phyloP scores from a whole-genome alignment of 352 stramenopile species.

The Blastocystis sp. region DNA sequence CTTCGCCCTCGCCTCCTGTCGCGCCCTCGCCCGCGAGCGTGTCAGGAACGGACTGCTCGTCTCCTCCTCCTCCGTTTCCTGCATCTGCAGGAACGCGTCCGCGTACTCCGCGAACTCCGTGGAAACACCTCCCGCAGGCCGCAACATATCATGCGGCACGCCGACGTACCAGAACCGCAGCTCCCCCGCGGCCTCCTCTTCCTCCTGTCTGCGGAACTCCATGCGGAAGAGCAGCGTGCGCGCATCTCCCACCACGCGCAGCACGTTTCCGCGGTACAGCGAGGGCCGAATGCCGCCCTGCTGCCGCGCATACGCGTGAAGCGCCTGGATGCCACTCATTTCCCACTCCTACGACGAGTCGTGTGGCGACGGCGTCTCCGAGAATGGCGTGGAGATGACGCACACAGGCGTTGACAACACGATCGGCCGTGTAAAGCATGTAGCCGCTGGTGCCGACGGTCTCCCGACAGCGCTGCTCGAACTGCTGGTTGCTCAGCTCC shows the following conservation, averaged over 20 bases:
- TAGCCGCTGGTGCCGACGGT: constrained; percentile 14
- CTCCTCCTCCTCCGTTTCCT: background rate
- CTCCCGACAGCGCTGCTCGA: constrained; percentile 8
- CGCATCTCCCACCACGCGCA: constrained; percentile 15
- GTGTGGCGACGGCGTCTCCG: background rate
- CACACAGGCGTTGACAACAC: background rate
- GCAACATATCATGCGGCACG: background rate
- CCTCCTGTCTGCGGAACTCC: background rate
- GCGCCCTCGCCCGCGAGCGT: background rate
- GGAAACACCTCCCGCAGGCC: background rate
- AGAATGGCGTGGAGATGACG: background rate
- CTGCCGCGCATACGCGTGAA: background rate
- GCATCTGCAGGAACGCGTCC: background rate
- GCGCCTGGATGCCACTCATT: background rate
- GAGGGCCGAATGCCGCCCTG: background rate
- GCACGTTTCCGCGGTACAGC: background rate
- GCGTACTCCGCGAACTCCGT: constrained; percentile 23
- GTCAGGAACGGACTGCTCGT: constrained; percentile 26
- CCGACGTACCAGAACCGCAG: constrained; percentile 42
- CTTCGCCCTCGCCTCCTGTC: background rate
- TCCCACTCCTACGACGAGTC: background rate
- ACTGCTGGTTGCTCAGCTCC: constrained; percentile 2
- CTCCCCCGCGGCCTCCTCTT: background rate
- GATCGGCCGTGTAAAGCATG: constrained; percentile 18
- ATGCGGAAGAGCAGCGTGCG: background rate